Conservation (phyloP, 23 red algal genomes). For the Pyropia haitanensis region DNA sequence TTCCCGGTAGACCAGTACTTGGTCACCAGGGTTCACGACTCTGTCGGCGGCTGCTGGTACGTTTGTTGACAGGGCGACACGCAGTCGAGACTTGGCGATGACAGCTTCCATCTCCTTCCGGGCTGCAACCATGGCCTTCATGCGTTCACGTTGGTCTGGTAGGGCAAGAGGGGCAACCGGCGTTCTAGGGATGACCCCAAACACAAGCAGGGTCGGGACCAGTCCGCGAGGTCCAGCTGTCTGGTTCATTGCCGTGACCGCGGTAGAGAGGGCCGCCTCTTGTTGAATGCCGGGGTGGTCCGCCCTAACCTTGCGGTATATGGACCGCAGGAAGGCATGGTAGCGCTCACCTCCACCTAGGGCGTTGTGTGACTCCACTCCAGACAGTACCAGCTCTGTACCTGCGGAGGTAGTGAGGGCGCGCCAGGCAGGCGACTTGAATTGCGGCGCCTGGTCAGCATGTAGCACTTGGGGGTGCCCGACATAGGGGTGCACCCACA, state of each 20-base stretch:
- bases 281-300: background rate
- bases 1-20: slow-evolving; percentile 14
- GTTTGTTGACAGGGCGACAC: background rate
- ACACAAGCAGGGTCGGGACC: slow-evolving; percentile 12
- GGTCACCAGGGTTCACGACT: slow-evolving; percentile 3
- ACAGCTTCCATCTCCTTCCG: background rate
- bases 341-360: slow-evolving; percentile 3
- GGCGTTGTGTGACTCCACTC: slow-evolving; percentile 5
- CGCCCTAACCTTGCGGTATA: slow-evolving; percentile 4
- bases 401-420: background rate
- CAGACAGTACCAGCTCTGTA: background rate
- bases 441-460: slow-evolving; percentile 10
- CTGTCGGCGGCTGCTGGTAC: slow-evolving; percentile 4
- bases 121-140: slow-evolving; percentile 9
- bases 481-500: background rate
- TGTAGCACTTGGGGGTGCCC: slow-evolving; percentile 1
- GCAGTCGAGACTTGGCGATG: background rate
- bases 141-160: slow-evolving; percentile 1
- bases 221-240: slow-evolving; percentile 8
- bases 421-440: background rate
- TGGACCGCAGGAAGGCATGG: slow-evolving; percentile 1
- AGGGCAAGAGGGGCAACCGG: background rate
- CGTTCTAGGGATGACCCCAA: slow-evolving; percentile 13
- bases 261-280: background rate
- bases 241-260: slow-evolving; percentile 13